A percentile compares a stretch with the other conserved stretches of the same genome.
Conservation (phyloP, 331 rosid species). For the Ulmus americana region DNA sequence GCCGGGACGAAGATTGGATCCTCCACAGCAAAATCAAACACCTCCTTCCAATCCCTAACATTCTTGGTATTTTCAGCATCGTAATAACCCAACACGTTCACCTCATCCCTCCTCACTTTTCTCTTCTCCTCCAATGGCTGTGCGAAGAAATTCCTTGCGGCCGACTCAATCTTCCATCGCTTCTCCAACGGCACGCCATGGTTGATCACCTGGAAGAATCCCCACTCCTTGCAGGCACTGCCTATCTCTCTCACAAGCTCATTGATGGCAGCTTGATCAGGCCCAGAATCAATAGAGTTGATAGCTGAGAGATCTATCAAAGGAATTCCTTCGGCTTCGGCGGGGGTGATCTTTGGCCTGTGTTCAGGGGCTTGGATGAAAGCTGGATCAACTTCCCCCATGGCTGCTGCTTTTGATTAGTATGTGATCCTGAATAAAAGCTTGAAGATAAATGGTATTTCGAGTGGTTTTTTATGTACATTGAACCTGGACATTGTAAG, state of each 20-base stretch:
- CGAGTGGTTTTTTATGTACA: background rate
- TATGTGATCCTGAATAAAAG: background rate
- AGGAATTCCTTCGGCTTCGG: constrained; percentile 46
- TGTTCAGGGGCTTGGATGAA: constrained; percentile 60
- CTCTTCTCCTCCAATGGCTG: constrained; percentile 60
- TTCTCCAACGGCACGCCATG: constrained; percentile 44
- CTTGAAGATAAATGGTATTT: background rate
- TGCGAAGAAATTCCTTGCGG: constrained; percentile 41
- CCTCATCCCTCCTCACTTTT: constrained; percentile 37
- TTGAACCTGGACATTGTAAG: constrained; percentile 10
- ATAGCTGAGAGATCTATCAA: constrained; percentile 45
- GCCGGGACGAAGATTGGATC: constrained; percentile 42
- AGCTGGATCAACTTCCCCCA: constrained; percentile 37
- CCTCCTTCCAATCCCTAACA: constrained; percentile 79
- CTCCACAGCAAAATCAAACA: constrained; percentile 36
- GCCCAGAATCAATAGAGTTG: background rate
- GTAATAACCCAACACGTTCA: constrained; percentile 31
- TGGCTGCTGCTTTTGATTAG: background rate
- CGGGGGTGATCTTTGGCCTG: constrained; percentile 39
- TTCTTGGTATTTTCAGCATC: constrained; percentile 64
- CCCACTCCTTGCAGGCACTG: constrained; percentile 57
- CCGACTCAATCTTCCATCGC: constrained; percentile 32
- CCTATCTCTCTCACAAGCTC: constrained; percentile 41
- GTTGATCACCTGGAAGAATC: constrained; percentile 70
- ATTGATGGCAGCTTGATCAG: constrained; percentile 21